Evolutionary conservation across 177 flowering plant species (phyloP), one percentile per base, ranked within the genome.

Genomic region (Vitis hybrid): DNA sequence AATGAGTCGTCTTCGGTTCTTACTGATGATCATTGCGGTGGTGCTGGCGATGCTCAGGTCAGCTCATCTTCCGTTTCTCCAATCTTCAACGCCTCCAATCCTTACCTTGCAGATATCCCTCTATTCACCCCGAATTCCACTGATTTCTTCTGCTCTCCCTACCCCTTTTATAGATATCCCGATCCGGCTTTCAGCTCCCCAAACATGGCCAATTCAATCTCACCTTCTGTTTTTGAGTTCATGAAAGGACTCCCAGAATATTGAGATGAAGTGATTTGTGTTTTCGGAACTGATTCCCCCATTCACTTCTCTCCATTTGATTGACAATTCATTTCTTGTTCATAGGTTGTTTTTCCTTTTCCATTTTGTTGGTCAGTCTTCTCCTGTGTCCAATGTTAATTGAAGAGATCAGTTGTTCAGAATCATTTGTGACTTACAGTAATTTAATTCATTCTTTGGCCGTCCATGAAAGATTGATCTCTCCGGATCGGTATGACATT

Each of bases 101-200:
- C 75, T 0, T 71, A 56, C 60, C 69, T 82, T 50, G 74, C 76
- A 10, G 80, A 79, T 54, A 61, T 82, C 0, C 85, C 90, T 3
- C 61, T 80, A 3, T 84, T 81, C 10, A 83, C 85, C 3, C 83
- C 87, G 0, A 79, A 53, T 63, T 67, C 80, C 1, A 50, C 63
- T 0, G 75, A 81, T 20, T 79, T 82, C 52, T 80, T 79, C 49
- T 79, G 77, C 56, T 76, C 87, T 8, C 56, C 86, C 10, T 63
- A 63, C 59, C 77, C 80, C 2, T 46, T 73, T 21, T 74, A 69
- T 30, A 77, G 77, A 69, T 79, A 61, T 11, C 59, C 80, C 1
- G 83, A 78, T 74, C 49, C 81, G 12, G 57, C 67, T 14, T 67
- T 65, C 63, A 24, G 51, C 21, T 68, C 80, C n/a, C 73, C 82